Evolutionary conservation across 2,329 filamentous ascomycete species (phyloP), one percentile per base, ranked within the genome.

Genomic region (Myrmaecium sp.): DNA sequence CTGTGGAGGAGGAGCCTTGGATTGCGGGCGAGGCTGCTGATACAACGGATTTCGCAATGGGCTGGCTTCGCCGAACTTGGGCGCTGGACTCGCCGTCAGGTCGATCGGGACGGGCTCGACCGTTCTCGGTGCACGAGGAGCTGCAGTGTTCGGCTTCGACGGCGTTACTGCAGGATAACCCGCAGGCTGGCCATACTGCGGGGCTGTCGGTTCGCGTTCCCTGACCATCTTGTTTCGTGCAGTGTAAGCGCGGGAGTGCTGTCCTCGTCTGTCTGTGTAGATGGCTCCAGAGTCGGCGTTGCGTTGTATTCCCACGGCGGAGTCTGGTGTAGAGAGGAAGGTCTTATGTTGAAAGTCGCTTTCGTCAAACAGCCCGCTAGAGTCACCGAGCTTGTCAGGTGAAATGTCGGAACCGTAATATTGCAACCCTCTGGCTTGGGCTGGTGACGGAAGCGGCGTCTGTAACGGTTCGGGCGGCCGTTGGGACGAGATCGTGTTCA

Each of bases 21-120:
- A 9, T 10, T 6, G 6, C 8, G 15, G 14, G 7, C 13, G 8
- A 16, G 28, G 21, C 10, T 32, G 28, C 12, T 45, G 37, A 23
- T 38, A 41, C 42, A 53, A 37, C 34, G 62, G 51, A 42, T 60
- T 56, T 36, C 64, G 54, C 30, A 73, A 47, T 10, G 66, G 64
- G 33, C 66, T 70, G 2, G 69, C 55, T 37, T 64, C 62, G 27
- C 69, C 69, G 39, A 73, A 74, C 38, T 70, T 28, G 8, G 30
- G 30, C 14, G 17, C 30, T 4, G 12, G 11, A n/a, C n/a, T 20
- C 18, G n/a, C n/a, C n/a, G 18, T 20, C 7, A 7, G 18, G 7
- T n/a, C 18, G 7, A 20, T 7, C 18, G 18, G 18, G n/a, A 7
- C n/a, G 7, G 18, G 18, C 18, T 7, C 18, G 7, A n/a, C 18